These are phyloP conservation scores for Fusarium devonianum DNA, from an alignment of 2,329 filamentous ascomycete species.

Conservation along the genomic window DNA sequence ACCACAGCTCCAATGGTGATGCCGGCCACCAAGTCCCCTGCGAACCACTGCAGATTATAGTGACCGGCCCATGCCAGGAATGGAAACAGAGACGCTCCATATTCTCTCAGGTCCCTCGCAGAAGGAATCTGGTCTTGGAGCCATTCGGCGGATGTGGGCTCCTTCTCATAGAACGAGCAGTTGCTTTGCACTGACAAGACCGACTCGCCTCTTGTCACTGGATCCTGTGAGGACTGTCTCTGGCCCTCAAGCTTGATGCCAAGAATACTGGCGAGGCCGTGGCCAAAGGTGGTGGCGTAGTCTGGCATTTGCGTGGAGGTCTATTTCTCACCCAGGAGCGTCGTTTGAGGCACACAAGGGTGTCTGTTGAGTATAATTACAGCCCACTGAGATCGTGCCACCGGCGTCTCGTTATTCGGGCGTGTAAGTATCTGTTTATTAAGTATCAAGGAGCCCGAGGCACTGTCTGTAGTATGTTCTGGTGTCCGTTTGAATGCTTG, in stretches of 20 bases:
- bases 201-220: constrained; percentile 79
- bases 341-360: no score
- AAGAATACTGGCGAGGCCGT: constrained; percentile 77
- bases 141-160: constrained; percentile 79
- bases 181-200: constrained; percentile 75
- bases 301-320: constrained; percentile 31
- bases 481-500: background rate
- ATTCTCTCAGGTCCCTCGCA: constrained; percentile 60
- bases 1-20: constrained; percentile 70
- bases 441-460: no score
- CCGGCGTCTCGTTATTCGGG: background rate
- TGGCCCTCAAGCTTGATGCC: constrained; percentile 79
- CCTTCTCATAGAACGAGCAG: constrained; percentile 82
- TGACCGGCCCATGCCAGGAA: constrained; percentile 87
- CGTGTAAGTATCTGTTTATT: no score
- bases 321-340: no score
- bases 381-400: background rate
- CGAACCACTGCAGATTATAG: constrained; percentile 90
- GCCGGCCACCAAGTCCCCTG: constrained; percentile 86
- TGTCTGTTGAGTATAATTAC: no score
- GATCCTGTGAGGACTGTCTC: constrained; percentile 56
- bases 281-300: constrained; percentile 66
- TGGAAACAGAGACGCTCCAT: constrained; percentile 79
- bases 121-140: constrained; percentile 69
- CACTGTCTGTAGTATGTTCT: constrained; percentile 1